Evolutionary conservation across 108 stramenopile genomes (phyloP).

Genomic region (Cyclotella sp.): DNA sequence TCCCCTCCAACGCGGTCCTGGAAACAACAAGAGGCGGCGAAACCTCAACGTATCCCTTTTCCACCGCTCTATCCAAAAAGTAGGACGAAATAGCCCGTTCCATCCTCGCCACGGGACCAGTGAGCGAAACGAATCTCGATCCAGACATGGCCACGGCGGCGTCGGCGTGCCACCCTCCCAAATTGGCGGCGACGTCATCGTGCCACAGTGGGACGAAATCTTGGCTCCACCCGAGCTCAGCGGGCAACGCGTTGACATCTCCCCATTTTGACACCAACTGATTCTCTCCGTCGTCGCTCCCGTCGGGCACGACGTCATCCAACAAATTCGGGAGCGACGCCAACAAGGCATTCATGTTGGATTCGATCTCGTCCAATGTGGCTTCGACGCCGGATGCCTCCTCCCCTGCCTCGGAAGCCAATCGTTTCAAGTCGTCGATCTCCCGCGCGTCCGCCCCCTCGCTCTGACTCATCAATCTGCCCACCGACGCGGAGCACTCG

Average conservation of each 20-base stretch:
- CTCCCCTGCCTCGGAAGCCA: conserved; percentile 59
- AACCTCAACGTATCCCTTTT: conserved; percentile 93
- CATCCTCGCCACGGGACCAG: conserved; percentile 84
- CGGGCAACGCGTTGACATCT: conserved; percentile 64
- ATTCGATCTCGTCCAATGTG: conserved; percentile 73
- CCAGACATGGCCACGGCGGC: conserved; percentile 93
- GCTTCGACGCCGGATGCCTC: conserved; percentile 62
- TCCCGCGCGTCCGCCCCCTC: conserved; percentile 67
- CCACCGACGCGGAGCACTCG: conserved; percentile 75
- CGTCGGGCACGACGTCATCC: conserved; percentile 91
- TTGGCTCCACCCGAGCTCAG: conserved; percentile 75
- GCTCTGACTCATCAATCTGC: conserved; percentile 69
- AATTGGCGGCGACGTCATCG: conserved; percentile 89
- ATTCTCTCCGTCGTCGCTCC: conserved; percentile 84
- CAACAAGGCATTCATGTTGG: conserved; percentile 70
- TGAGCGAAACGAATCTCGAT: conserved; percentile 91
- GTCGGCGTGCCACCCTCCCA: conserved; percentile 88
- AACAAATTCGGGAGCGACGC: conserved; percentile 92
- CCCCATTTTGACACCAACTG: conserved; percentile 88
- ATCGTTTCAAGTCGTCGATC: conserved; percentile 19
- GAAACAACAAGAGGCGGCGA: conserved; percentile 90
- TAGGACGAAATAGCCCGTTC: conserved; percentile 95
- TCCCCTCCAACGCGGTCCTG: conserved; percentile 90
- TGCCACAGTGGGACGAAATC: conserved; percentile 92
- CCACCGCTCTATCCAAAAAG: conserved; percentile 82